These are phyloP conservation scores for Magnusiomyces tetraspermus DNA, from an alignment of 1,139 yeast genomes.

Conservation along the genomic window DNA sequence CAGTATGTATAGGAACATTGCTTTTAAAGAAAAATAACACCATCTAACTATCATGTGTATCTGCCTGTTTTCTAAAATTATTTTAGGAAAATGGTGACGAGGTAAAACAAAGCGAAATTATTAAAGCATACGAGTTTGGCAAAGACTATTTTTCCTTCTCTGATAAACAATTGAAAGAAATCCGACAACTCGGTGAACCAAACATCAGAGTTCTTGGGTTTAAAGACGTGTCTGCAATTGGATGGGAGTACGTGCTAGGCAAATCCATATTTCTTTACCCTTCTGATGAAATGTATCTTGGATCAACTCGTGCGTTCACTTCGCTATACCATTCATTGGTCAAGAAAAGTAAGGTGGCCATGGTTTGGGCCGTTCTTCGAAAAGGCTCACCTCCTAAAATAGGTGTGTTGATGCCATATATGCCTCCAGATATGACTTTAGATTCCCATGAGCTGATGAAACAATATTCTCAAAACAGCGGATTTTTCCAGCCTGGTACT, in stretches of 20 bases:
- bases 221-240: slow-evolving; percentile 33
- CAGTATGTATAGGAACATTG: too few relatives aligned
- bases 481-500: not conserved
- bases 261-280: slow-evolving; percentile 57
- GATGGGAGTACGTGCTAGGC: slow-evolving; percentile 40
- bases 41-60: not conserved
- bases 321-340: slow-evolving; percentile 56
- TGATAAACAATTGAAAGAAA: not conserved
- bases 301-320: slow-evolving; percentile 60
- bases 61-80: not conserved
- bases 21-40: too few relatives aligned
- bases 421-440: slow-evolving; percentile 13
- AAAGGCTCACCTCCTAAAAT: slow-evolving; percentile 48
- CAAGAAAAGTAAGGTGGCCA: slow-evolving; percentile 45
- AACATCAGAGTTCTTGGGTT: slow-evolving; percentile 52
- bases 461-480: not conserved
- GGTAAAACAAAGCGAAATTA: slow-evolving; percentile 31
- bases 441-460: not conserved
- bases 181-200: slow-evolving; percentile 23
- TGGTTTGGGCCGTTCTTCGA: slow-evolving; percentile 63
- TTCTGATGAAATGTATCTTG: slow-evolving; percentile 44
- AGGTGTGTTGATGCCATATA: slow-evolving; percentile 53
- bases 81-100: slow-evolving; percentile 36
- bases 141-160: slow-evolving; percentile 25
- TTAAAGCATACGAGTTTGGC: slow-evolving; percentile 39